Evolutionary conservation across 805 yeast genomes (phyloP).

Genomic region (Sungouiella blattae): DNA sequence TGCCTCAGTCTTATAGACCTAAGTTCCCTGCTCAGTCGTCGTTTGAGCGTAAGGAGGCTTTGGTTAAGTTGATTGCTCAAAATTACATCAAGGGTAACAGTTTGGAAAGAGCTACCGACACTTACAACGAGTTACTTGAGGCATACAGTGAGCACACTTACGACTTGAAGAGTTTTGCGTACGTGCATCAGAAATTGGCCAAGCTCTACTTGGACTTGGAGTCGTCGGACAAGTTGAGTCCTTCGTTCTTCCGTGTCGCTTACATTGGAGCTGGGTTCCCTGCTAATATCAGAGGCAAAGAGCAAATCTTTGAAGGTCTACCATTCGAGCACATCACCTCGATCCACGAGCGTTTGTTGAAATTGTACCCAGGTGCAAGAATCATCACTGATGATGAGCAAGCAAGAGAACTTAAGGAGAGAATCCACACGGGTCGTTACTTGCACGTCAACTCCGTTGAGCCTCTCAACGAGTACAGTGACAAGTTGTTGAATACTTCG

Average conservation of each 20-base stretch:
- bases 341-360: slow-evolving; percentile 70
- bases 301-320: slow-evolving; percentile 78
- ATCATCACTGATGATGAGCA: slow-evolving; percentile 59
- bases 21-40: slow-evolving; percentile 75
- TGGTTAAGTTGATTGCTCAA: slow-evolving; percentile 66
- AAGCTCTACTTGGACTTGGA: slow-evolving; percentile 65
- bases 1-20: slow-evolving; percentile 61
- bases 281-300: slow-evolving; percentile 64
- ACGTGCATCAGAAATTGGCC: slow-evolving; percentile 64
- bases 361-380: slow-evolving; percentile 78
- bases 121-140: slow-evolving; percentile 71
- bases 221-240: slow-evolving; percentile 65
- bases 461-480: slow-evolving; percentile 56
- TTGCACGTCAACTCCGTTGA: slow-evolving; percentile 69
- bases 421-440: slow-evolving; percentile 65
- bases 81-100: slow-evolving; percentile 69
- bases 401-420: slow-evolving; percentile 46
- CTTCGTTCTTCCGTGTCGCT: slow-evolving; percentile 75
- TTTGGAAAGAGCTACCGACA: slow-evolving; percentile 74
- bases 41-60: slow-evolving; percentile 74
- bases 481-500: slow-evolving; percentile 43
- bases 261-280: slow-evolving; percentile 88
- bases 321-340: slow-evolving; percentile 86
- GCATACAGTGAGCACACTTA: slow-evolving; percentile 71
- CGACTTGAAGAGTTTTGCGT: slow-evolving; percentile 72